Percentiles rank a stretch among this genome's conserved stretches.
Conservation (phyloP, 495 filamentous ascomycete genomes). For the Daldinia bambusicola region DNA sequence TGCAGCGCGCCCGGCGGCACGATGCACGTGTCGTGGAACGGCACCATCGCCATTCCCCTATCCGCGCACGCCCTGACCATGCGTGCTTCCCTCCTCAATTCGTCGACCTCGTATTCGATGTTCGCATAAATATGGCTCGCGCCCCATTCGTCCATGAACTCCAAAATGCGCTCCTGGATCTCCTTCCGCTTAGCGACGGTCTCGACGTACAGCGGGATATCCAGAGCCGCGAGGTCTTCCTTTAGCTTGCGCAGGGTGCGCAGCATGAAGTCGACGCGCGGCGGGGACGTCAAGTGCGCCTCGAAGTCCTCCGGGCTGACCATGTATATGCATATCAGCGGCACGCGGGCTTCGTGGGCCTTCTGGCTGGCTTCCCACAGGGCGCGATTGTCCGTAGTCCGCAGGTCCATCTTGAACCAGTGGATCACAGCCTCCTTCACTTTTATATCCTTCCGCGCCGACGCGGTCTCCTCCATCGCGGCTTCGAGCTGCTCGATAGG, state of each 20-base stretch:
- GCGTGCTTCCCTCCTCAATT: slow-evolving; percentile 75
- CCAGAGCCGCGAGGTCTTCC: slow-evolving; percentile 70
- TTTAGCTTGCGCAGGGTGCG: slow-evolving; percentile 73
- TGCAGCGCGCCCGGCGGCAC: slow-evolving; percentile 75
- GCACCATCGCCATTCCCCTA: slow-evolving; percentile 69
- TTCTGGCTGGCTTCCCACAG: slow-evolving; percentile 73
- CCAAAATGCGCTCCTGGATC: slow-evolving; percentile 71
- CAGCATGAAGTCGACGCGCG: slow-evolving; percentile 81
- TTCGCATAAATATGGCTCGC: slow-evolving; percentile 78
- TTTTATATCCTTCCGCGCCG: slow-evolving; percentile 55
- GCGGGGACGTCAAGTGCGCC: slow-evolving; percentile 77
- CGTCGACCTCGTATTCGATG: slow-evolving; percentile 83
- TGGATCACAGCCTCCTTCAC: slow-evolving; percentile 77
- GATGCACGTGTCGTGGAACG: slow-evolving; percentile 82
- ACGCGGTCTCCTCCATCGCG: slow-evolving; percentile 63
- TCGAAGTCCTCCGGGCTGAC: slow-evolving; percentile 88
- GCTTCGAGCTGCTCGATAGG: slow-evolving; percentile 72
- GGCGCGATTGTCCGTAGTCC: slow-evolving; percentile 77
- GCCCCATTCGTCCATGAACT: slow-evolving; percentile 76
- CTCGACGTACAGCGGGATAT: slow-evolving; percentile 84
- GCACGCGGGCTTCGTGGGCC: slow-evolving; percentile 70
- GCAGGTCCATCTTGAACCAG: slow-evolving; percentile 90
- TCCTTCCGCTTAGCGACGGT: slow-evolving; percentile 71
- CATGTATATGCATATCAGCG: slow-evolving; percentile 80
- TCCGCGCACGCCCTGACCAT: slow-evolving; percentile 69